Conservation (phyloP, 768 basidiomycete genomes). For the Lanmaoa rubissima region DNA sequence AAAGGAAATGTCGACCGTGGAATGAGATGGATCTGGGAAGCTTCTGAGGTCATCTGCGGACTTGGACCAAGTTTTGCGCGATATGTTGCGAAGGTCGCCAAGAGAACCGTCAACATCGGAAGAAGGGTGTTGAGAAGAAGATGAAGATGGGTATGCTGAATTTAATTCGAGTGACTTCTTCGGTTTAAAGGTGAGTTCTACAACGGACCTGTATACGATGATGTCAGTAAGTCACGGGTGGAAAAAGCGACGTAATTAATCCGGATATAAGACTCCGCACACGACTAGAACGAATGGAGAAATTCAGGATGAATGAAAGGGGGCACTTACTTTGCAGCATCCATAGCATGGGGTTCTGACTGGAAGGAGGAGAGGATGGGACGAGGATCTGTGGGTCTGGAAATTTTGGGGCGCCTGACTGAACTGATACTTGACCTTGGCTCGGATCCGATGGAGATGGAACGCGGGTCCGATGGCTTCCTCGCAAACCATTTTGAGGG, state of each 20-base stretch:
- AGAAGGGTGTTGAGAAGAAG: conserved; percentile 32
- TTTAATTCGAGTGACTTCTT: conserved; percentile 46
- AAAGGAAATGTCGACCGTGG: conserved; percentile 47
- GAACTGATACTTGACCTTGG: conserved; percentile 51
- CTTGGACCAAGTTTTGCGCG: conserved; percentile 73
- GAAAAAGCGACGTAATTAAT: conserved; percentile 7
- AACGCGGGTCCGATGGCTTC: conserved; percentile 53
- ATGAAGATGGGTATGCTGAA: conserved; percentile 31
- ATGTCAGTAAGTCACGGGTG: conserved; percentile 20
- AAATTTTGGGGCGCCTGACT: conserved; percentile 72
- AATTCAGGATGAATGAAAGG: background rate
- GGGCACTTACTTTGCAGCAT: conserved; percentile 52
- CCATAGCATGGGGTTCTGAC: conserved; percentile 46
- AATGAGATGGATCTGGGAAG: conserved; percentile 36
- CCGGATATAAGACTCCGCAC: background rate
- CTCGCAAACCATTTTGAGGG: conserved; percentile 73
- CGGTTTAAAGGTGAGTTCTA: conserved; percentile 54
- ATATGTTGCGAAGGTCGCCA: conserved; percentile 69
- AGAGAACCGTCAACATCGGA: conserved; percentile 37
- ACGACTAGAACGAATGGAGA: conserved; percentile 4
- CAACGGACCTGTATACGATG: conserved; percentile 51
- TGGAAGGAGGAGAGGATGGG: conserved; percentile 55
- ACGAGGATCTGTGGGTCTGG: conserved; percentile 78
- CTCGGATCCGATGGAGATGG: conserved; percentile 39
- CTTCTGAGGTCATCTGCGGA: conserved; percentile 78